These are phyloP conservation scores for Carallia pectinifolia DNA, from an alignment of 345 rosid genomes.

Conservation along the genomic window DNA sequence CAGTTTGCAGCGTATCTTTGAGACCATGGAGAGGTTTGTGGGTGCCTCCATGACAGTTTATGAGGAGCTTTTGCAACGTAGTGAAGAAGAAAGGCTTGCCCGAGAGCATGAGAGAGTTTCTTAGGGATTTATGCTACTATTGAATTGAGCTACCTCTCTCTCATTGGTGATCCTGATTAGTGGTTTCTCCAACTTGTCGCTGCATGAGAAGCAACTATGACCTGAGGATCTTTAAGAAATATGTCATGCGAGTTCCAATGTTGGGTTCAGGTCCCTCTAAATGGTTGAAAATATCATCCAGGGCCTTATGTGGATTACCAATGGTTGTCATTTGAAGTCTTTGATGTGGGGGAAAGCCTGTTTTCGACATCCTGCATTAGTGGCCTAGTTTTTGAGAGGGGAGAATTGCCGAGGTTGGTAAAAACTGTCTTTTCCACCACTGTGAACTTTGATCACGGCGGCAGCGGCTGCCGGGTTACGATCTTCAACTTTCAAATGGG, in stretches of 20 bases:
- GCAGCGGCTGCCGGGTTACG: not conserved
- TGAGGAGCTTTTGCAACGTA: conserved; percentile 74
- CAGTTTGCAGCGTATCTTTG: conserved; percentile 64
- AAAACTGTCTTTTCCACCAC: not conserved
- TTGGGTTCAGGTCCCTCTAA: not conserved
- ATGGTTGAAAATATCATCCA: not conserved
- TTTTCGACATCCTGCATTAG: not conserved
- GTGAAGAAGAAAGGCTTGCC: conserved; percentile 58
- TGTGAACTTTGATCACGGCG: not conserved
- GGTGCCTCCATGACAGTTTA: conserved; percentile 64
- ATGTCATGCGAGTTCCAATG: not conserved
- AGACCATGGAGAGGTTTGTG: conserved; percentile 85
- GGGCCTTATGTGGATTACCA: not conserved
- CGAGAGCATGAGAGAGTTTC: conserved; percentile 41
- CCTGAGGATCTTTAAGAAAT: not conserved
- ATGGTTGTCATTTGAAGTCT: conserved; percentile 4
- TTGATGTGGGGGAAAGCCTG: not conserved
- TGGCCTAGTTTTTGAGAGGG: not conserved
- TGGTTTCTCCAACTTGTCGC: not conserved
- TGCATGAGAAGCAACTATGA: conserved; percentile 6
- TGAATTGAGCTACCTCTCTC: not conserved
- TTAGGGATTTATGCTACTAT: conserved; percentile 20
- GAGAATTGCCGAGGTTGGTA: not conserved
- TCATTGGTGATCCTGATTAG: conserved; percentile 4
- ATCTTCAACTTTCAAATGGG: not conserved